A percentile compares a stretch with the other conserved stretches of the same genome.
Evolutionary conservation across 2,329 filamentous ascomycete species (phyloP).

Genomic region (Sporothrix schenckii): DNA sequence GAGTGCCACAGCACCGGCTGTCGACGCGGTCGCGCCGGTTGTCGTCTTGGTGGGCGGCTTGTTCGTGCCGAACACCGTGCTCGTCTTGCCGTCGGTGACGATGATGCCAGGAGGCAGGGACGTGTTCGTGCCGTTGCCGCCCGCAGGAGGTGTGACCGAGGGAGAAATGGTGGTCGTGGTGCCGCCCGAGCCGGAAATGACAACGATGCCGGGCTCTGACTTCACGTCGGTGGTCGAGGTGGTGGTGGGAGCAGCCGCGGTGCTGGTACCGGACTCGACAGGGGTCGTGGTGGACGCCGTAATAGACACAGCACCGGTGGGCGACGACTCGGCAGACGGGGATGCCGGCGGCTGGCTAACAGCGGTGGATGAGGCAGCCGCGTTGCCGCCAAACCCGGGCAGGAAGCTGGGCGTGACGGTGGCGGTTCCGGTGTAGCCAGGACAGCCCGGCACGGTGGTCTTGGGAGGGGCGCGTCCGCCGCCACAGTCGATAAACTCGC

Average conservation of each 20-base stretch:
- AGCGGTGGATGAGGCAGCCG: conserved; percentile 23
- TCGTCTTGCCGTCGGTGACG: conserved; percentile 28
- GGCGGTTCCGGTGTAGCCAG: conserved; percentile 57
- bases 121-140: conserved; percentile 10
- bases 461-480: conserved; percentile 67
- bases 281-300: not conserved
- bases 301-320: not conserved
- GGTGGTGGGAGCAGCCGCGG: not conserved
- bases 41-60: conserved; percentile 18
- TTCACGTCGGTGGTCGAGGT: not conserved
- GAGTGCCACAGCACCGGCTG: conserved; percentile 10
- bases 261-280: not conserved
- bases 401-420: conserved; percentile 58
- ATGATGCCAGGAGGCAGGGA: conserved; percentile 26
- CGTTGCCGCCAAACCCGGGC: conserved; percentile 40
- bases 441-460: conserved; percentile 64
- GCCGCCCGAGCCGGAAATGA: conserved; percentile 8
- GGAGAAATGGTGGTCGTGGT: not conserved
- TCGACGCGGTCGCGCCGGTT: not conserved
- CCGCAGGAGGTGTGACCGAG: not conserved
- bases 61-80: conserved; percentile 32
- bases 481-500: conserved; percentile 66
- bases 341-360: not conserved
- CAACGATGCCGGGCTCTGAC: conserved; percentile 1
- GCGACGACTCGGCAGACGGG: not conserved